phyloP scores from a whole-genome alignment of 1,139 yeast genomes.

The Kluyveromyces sp. region DNA sequence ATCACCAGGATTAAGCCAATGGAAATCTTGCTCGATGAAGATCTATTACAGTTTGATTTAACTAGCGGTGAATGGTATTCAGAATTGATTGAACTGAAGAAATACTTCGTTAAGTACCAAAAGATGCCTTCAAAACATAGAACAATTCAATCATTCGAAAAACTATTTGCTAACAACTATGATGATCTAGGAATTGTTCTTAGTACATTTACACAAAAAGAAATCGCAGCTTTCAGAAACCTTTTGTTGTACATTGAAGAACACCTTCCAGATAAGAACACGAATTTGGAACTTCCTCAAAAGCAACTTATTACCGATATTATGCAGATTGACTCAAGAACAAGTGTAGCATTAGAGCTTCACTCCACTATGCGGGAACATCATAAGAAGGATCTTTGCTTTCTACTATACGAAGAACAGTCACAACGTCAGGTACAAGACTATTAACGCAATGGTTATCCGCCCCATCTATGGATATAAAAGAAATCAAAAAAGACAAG shows the following conservation, averaged over 20 bases:
- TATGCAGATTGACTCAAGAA: constrained; percentile 76
- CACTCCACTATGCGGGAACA: constrained; percentile 50
- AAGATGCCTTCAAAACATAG: constrained; percentile 31
- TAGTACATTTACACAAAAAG: constrained; percentile 34
- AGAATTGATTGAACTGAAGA: constrained; percentile 52
- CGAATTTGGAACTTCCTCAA: constrained; percentile 46
- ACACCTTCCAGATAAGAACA: constrained; percentile 45
- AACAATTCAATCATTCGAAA: constrained; percentile 28
- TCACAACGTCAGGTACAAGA: constrained; percentile 76
- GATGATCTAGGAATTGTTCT: constrained; percentile 21
- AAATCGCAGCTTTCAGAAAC: constrained; percentile 46
- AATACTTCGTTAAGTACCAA: constrained; percentile 54
- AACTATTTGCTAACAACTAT: constrained; percentile 28
- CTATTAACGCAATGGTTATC: constrained; percentile 72
- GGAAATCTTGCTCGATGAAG: constrained; percentile 33
- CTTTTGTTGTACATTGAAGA: constrained; percentile 50
- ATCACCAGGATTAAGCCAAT: constrained; percentile 32
- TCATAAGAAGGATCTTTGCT: constrained; percentile 55
- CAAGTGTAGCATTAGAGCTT: constrained; percentile 76
- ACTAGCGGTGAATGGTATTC: constrained; percentile 47
- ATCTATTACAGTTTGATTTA: constrained; percentile 26
- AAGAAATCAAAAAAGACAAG: constrained; percentile 55
- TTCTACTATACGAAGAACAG: constrained; percentile 60
- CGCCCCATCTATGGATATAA: constrained; percentile 61
- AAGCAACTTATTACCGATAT: constrained; percentile 42